Percentiles rank a stretch among this genome's conserved stretches.
Evolutionary conservation across 176 grass and related monocot genomes (phyloP).

Genomic region (Saccharum spontaneum): DNA sequence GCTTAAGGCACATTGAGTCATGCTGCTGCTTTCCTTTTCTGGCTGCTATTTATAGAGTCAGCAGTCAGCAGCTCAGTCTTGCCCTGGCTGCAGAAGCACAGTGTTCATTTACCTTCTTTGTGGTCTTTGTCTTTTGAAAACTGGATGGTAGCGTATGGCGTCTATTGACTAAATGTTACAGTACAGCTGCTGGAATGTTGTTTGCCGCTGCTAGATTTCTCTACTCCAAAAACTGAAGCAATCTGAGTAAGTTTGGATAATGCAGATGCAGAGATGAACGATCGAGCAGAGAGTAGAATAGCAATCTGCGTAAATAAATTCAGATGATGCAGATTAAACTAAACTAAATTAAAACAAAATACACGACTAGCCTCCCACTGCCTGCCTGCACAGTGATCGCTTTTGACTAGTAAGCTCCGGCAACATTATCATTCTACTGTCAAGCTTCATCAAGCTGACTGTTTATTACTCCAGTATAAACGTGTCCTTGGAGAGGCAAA

Average conservation of each 20-base stretch:
- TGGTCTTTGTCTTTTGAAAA: neutral
- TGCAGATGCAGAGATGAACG: neutral
- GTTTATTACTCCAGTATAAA: too few relatives aligned
- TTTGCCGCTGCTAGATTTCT: neutral
- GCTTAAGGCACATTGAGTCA: neutral
- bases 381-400: too few relatives aligned
- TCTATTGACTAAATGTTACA: too few relatives aligned
- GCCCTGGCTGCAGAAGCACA: too few relatives aligned
- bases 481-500: too few relatives aligned
- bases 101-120: too few relatives aligned
- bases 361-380: neutral
- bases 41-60: neutral
- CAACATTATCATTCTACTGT: too few relatives aligned
- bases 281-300: neutral
- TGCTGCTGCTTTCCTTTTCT: neutral
- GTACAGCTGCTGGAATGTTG: too few relatives aligned
- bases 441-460: too few relatives aligned
- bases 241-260: too few relatives aligned
- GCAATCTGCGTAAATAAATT: neutral
- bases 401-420: too few relatives aligned
- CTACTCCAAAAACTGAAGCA: neutral
- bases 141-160: neutral
- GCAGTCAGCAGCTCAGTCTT: neutral
- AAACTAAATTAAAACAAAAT: neutral
- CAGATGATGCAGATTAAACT: neutral